Conservation (phyloP, 352 stramenopile species). For the Elongisporangium undulatum region DNA sequence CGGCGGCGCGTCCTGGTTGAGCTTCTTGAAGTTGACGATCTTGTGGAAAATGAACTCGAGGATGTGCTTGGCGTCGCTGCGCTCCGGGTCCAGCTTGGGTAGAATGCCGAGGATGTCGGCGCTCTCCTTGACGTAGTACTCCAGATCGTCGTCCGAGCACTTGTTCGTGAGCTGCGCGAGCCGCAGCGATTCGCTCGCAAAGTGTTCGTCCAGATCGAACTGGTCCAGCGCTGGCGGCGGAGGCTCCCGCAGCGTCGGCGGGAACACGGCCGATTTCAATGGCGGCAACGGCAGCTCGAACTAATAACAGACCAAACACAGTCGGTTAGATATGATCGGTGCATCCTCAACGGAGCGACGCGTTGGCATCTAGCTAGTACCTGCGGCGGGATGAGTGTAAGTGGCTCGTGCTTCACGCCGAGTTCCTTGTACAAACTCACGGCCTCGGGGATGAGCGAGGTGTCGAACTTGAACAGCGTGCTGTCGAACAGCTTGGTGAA, state of each 20-base stretch:
- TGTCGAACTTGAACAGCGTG: slow-evolving; percentile 93
- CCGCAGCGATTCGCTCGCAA: slow-evolving; percentile 88
- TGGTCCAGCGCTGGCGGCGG: slow-evolving; percentile 92
- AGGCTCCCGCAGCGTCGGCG: slow-evolving; percentile 88
- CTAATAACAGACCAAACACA: slow-evolving; percentile 18
- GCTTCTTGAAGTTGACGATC: slow-evolving; percentile 93
- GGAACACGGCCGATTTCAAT: slow-evolving; percentile 92
- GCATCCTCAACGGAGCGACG: background rate
- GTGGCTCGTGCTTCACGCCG: slow-evolving; percentile 93
- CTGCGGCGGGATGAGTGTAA: slow-evolving; percentile 92
- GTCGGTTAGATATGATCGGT: background rate
- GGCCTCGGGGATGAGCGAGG: slow-evolving; percentile 92
- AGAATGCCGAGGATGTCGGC: slow-evolving; percentile 91
- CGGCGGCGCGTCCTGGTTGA: slow-evolving; percentile 65
- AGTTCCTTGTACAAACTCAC: slow-evolving; percentile 91
- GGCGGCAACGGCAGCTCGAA: slow-evolving; percentile 94
- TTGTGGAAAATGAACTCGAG: slow-evolving; percentile 91
- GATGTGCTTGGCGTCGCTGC: slow-evolving; percentile 84
- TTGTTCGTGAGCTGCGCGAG: slow-evolving; percentile 96
- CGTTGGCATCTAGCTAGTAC: slow-evolving; percentile 10
- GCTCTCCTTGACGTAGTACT: slow-evolving; percentile 93
- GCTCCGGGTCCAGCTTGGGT: slow-evolving; percentile 65
- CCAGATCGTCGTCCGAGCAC: slow-evolving; percentile 91
- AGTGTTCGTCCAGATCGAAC: slow-evolving; percentile 97
- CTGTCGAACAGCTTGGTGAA: slow-evolving; percentile 94